Evolutionary conservation across 805 yeast species (phyloP).

Genomic region (Pichia rugopelliculosa): DNA sequence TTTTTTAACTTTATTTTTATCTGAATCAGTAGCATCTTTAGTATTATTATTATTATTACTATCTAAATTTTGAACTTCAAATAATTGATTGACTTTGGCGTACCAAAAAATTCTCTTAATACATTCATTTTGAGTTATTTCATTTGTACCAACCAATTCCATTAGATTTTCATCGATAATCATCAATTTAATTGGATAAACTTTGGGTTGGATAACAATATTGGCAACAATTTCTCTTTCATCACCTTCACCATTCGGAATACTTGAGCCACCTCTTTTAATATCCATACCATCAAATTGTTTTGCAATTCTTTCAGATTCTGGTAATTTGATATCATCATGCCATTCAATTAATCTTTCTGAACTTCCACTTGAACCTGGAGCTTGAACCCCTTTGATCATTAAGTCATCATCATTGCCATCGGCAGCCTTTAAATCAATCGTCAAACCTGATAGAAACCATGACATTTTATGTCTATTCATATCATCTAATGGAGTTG

Average conservation of each 20-base stretch:
- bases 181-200: slow-evolving; percentile 58
- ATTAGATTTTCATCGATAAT: slow-evolving; percentile 58
- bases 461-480: slow-evolving; percentile 61
- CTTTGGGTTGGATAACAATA: slow-evolving; percentile 76
- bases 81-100: slow-evolving; percentile 30
- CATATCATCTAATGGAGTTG: slow-evolving; percentile 40
- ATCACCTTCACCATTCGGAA: slow-evolving; percentile 18
- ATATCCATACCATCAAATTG: slow-evolving; percentile 87
- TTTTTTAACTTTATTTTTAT: slow-evolving; percentile 9
- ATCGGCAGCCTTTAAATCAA: slow-evolving; percentile 48
- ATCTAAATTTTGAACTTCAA: slow-evolving; percentile 26
- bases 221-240: slow-evolving; percentile 53
- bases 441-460: slow-evolving; percentile 74
- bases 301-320: slow-evolving; percentile 26
- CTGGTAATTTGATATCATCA: slow-evolving; percentile 40
- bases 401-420: slow-evolving; percentile 18
- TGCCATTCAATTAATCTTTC: slow-evolving; percentile 80
- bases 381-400: slow-evolving; percentile 15
- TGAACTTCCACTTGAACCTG: slow-evolving; percentile 21
- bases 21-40: slow-evolving; percentile 9
- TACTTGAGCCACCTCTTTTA: slow-evolving; percentile 59
- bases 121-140: slow-evolving; percentile 81
- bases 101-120: slow-evolving; percentile 34
- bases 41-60: slow-evolving; percentile 4
- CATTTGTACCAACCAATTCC: slow-evolving; percentile 63